Evolutionary conservation across 768 basidiomycete species (phyloP).

Genomic region (Mycena galericulata): DNA sequence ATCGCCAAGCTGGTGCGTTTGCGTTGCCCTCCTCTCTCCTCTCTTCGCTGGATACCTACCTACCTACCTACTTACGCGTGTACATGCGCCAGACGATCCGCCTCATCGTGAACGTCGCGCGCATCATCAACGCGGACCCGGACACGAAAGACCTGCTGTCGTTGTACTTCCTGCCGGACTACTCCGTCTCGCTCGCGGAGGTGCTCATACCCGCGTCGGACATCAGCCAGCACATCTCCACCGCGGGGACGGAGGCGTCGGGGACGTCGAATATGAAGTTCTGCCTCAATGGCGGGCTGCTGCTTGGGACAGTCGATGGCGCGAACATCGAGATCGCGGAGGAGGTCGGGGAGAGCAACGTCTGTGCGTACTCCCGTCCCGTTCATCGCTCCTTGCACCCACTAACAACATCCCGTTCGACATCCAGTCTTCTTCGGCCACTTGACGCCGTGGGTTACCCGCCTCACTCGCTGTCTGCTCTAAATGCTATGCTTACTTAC

Average conservation of each 20-base stretch:
- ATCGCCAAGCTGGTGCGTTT: constrained; percentile 85
- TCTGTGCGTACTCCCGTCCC: constrained; percentile 70
- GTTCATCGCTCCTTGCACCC: not conserved
- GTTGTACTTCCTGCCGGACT: constrained; percentile 97
- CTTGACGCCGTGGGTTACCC: constrained; percentile 71
- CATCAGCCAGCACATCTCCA: constrained; percentile 96
- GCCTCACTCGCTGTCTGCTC: not conserved
- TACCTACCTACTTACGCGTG: no score
- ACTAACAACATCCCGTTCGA: not conserved
- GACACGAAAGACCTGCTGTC: constrained; percentile 90
- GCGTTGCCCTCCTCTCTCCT: not conserved
- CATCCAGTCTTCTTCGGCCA: constrained; percentile 88
- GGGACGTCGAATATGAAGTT: constrained; percentile 92
- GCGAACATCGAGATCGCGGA: constrained; percentile 98
- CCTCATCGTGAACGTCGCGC: constrained; percentile 92
- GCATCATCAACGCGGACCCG: constrained; percentile 83
- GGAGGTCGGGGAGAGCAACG: constrained; percentile 93
- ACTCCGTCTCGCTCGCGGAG: constrained; percentile 87
- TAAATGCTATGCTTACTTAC: not conserved
- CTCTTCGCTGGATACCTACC: no score
- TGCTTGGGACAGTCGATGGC: constrained; percentile 92
- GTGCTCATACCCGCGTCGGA: constrained; percentile 93
- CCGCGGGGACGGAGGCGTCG: constrained; percentile 93
- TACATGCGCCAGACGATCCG: constrained; percentile 86
- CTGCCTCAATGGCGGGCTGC: constrained; percentile 89